A percentile compares a stretch with the other conserved stretches of the same genome.
These are phyloP conservation scores for Stromatinia cepivora DNA, from an alignment of 2,329 filamentous ascomycete species.

Conservation along the genomic window DNA sequence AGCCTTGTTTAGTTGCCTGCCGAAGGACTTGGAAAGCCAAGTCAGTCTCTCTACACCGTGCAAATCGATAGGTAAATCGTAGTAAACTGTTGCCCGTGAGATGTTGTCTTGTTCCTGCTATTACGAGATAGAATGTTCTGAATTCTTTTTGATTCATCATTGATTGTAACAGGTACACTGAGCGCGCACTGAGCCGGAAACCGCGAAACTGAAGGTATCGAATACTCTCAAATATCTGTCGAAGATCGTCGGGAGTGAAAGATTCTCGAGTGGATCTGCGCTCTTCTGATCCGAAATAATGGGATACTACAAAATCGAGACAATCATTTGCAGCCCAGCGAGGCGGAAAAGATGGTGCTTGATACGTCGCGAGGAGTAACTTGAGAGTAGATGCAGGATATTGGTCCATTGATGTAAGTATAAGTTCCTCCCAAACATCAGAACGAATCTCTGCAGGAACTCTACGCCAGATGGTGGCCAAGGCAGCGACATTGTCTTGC, in stretches of 20 bases:
- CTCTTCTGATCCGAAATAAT: constrained; percentile 19
- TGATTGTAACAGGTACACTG: constrained; percentile 31
- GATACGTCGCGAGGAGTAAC: constrained; percentile 21
- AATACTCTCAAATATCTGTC: constrained; percentile 17
- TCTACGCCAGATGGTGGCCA: constrained; percentile 20
- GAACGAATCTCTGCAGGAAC: constrained; percentile 15
- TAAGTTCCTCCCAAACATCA: constrained; percentile 22
- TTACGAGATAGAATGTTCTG: constrained; percentile 30
- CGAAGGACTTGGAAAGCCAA: constrained; percentile 49
- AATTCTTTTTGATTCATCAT: constrained; percentile 26
- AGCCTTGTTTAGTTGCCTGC: constrained; percentile 41
- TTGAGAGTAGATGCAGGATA: constrained; percentile 23
- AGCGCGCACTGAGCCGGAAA: constrained; percentile 28
- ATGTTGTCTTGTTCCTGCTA: constrained; percentile 29
- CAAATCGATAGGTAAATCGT: constrained; percentile 43
- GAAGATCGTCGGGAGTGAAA: not conserved
- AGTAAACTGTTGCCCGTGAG: constrained; percentile 34
- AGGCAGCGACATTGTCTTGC: constrained; percentile 17
- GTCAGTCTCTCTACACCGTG: constrained; percentile 40
- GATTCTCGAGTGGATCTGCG: not conserved
- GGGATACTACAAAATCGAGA: constrained; percentile 18
- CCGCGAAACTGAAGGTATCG: constrained; percentile 18
- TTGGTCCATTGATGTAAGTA: constrained; percentile 19
- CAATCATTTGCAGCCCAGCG: constrained; percentile 22
- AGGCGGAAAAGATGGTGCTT: constrained; percentile 15